Conservation (phyloP, 768 basidiomycete species). For the Tricholoma sp. region DNA sequence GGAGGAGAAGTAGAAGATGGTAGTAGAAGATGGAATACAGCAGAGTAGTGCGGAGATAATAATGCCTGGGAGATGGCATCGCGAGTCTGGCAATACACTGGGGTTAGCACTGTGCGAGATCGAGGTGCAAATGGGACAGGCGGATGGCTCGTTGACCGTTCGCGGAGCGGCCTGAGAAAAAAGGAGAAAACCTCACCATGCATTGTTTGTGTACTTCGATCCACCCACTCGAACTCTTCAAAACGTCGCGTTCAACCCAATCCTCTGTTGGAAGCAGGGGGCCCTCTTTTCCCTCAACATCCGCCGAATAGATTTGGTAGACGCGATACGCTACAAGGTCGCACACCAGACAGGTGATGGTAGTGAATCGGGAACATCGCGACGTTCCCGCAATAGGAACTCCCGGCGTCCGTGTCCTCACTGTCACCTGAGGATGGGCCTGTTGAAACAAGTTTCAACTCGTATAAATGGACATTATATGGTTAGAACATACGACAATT, state of each 20-base stretch:
- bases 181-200: conserved; percentile 39
- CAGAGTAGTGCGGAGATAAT: conserved; percentile 38
- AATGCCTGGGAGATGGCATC: conserved; percentile 23
- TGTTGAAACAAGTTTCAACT: conserved; percentile 23
- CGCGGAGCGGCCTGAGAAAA: conserved; percentile 23
- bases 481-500: conserved; percentile 44
- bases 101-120: conserved; percentile 5
- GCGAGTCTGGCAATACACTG: conserved; percentile 25
- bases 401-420: conserved; percentile 51
- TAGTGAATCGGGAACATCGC: conserved; percentile 53
- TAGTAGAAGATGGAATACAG: conserved; percentile 40
- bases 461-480: conserved; percentile 5
- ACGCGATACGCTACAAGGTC: conserved; percentile 64
- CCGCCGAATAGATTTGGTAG: conserved; percentile 49
- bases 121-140: conserved; percentile 2
- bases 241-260: conserved; percentile 69
- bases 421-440: conserved; percentile 67
- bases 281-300: conserved; percentile 56
- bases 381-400: conserved; percentile 37
- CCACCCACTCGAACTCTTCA: conserved; percentile 68
- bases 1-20: conserved; percentile 30
- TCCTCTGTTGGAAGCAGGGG: conserved; percentile 67
- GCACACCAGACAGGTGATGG: conserved; percentile 68
- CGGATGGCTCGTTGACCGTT: not conserved
- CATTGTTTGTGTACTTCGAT: conserved; percentile 63